A percentile compares a stretch with the other conserved stretches of the same genome.
Conservation (phyloP, 1,284 basidiomycete species). For the Irpex sp. region DNA sequence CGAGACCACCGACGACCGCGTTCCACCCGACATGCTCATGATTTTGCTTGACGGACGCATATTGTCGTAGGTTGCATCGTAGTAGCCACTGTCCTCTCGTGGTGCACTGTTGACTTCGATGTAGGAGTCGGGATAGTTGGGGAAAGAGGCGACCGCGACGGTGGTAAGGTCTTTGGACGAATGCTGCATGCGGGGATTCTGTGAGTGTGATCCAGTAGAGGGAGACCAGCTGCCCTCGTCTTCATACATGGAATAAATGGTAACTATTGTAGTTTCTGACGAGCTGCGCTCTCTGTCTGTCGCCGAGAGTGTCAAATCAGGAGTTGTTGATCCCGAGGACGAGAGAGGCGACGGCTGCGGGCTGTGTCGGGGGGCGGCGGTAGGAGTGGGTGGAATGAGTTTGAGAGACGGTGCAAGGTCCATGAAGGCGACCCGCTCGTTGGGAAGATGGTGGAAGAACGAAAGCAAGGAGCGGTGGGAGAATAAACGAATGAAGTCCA, state of each 20-base stretch:
- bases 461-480: conserved; percentile 6
- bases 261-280: conserved; percentile 64
- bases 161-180: conserved; percentile 19
- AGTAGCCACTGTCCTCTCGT: conserved; percentile 29
- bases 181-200: conserved; percentile 24
- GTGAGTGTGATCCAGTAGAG: conserved; percentile 20
- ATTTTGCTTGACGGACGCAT: conserved; percentile 22
- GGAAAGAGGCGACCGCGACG: conserved; percentile 16
- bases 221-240: conserved; percentile 40
- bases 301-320: conserved; percentile 25
- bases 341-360: conserved; percentile 22
- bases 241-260: conserved; percentile 78
- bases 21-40: conserved; percentile 16
- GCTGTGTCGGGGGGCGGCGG: conserved; percentile 20
- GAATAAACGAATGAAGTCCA: conserved; percentile 5
- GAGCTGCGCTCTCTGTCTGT: conserved; percentile 35
- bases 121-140: conserved; percentile 23
- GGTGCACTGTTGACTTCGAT: conserved; percentile 18
- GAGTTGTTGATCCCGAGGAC: conserved; percentile 20
- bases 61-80: conserved; percentile 25
- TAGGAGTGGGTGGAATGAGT: conserved; percentile 39
- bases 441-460: conserved; percentile 4
- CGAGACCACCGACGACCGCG: conserved; percentile 23
- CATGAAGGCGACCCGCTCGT: conserved; percentile 31
- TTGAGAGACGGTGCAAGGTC: conserved; percentile 38